Evolutionary conservation across 208 protist species (phyloP).

Genomic region (Perkinsela sp.): DNA sequence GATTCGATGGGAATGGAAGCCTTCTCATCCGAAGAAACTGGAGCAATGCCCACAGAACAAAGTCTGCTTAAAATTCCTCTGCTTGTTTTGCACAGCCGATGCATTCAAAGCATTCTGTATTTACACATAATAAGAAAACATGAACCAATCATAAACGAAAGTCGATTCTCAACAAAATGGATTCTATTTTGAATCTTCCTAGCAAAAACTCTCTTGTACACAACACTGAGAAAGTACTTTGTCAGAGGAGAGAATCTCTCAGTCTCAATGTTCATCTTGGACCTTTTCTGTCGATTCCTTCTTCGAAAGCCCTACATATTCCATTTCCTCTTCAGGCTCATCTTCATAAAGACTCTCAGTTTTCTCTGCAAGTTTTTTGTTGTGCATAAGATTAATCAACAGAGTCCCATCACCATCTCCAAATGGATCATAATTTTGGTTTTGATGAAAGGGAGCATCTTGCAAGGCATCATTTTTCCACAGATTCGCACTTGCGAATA

Average conservation of each 20-base stretch:
- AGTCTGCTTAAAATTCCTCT: neutral
- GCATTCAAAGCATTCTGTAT: neutral
- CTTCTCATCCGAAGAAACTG: neutral
- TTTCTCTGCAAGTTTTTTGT: neutral
- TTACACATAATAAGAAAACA: neutral
- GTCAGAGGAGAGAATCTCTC: too few relatives aligned
- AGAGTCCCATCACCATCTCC: neutral
- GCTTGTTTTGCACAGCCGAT: neutral
- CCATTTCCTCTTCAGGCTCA: neutral
- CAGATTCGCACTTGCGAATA: neutral
- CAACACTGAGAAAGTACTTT: neutral
- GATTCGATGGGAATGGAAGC: neutral
- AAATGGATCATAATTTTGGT: neutral
- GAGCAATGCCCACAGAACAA: neutral
- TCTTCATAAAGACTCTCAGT: neutral
- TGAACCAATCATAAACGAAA: neutral
- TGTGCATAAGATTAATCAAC: neutral
- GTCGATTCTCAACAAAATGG: neutral
- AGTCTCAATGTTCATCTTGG: too few relatives aligned
- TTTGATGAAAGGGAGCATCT: neutral
- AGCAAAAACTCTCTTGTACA: neutral
- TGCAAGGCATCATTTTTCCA: neutral
- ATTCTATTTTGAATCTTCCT: neutral
- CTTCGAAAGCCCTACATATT: neutral
- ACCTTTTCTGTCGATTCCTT: neutral